Evolutionary conservation across 2,329 filamentous ascomycete genomes (phyloP), one percentile per base, ranked within the genome.

Genomic region (Rutstroemia sp.): DNA sequence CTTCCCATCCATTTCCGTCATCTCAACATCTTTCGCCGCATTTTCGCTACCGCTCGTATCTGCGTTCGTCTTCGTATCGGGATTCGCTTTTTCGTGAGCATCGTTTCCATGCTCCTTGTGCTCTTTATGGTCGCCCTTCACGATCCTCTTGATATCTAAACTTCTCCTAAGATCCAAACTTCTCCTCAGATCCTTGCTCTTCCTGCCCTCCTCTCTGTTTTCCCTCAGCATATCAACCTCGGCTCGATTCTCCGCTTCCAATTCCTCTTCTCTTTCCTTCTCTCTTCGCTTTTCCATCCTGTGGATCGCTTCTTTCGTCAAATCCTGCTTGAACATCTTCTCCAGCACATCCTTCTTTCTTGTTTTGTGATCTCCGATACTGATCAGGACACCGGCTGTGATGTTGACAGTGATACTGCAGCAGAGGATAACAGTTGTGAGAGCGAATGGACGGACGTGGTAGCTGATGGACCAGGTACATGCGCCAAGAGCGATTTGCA

Each of bases 271-370:
- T 51, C 27, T 44, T 54, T 55, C 54, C 16, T 41, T 37, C 34
- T 49, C 56, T 49, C 56, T 64, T 61, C 50, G 74, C 68, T 64
- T 74, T 68, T 69, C 65, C 61, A 73, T 58, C 59, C 69, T 63
- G 59, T 68, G 61, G 53, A 86, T 84, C 1, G 83, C 83, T 63
- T 83, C 76, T 48, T 78, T 72, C 0, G 89, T 95, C 56, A 95
- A 71, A 61, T 89, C 83, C 68, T 94, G 89, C 30, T 88, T 76
- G 65, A 88, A 82, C 72, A 94, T 81, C 46, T 85, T 79, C 66
- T 92, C 85, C 21, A 91, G 76, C 0, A 95, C 88, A 44, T 95
- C 89, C 79, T 91, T 92, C 78, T 95, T 95, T 51, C 89, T 77
- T 2, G 89, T 91, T 60, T 79, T 81, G 19, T 84, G 80, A 67